Conservation (phyloP, 1,284 basidiomycete genomes). For the Boletus sp. region DNA sequence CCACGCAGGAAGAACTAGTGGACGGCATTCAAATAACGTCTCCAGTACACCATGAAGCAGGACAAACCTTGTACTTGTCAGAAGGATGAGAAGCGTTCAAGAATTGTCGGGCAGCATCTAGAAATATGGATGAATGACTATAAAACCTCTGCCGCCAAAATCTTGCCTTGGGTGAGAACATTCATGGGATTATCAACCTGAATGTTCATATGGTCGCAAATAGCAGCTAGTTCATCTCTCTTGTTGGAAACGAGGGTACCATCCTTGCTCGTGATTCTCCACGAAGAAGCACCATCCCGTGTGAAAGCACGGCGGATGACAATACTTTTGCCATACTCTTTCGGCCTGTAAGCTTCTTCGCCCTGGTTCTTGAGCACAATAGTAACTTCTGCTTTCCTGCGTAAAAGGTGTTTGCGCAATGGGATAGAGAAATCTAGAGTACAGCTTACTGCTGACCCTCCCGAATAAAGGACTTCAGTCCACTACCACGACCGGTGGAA, state of each 20-base stretch:
- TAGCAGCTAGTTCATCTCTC: slow-evolving; percentile 80
- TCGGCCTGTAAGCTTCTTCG: slow-evolving; percentile 80
- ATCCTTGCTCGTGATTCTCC: slow-evolving; percentile 80
- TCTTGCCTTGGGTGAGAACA: slow-evolving; percentile 81
- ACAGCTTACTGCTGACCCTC: slow-evolving; percentile 71
- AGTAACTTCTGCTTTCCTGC: slow-evolving; percentile 60
- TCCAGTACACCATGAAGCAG: background rate
- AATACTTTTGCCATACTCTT: slow-evolving; percentile 83
- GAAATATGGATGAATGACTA: slow-evolving; percentile 1
- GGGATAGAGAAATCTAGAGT: background rate
- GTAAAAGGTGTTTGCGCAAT: background rate
- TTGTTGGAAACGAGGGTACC: slow-evolving; percentile 73
- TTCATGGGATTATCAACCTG: slow-evolving; percentile 98
- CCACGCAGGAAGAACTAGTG: slow-evolving; percentile 89
- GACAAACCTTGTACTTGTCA: slow-evolving; percentile 85
- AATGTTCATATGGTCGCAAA: slow-evolving; percentile 93
- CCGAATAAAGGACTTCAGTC: slow-evolving; percentile 86
- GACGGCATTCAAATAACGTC: background rate
- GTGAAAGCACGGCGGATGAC: slow-evolving; percentile 81
- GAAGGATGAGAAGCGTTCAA: slow-evolving; percentile 76
- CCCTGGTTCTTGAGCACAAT: slow-evolving; percentile 86
- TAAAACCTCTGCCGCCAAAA: background rate
- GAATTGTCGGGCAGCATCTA: slow-evolving; percentile 65
- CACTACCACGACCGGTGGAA: slow-evolving; percentile 83
- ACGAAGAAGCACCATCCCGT: slow-evolving; percentile 69